These are phyloP conservation scores for Arthrobotrys iridis DNA, from an alignment of 2,329 filamentous ascomycete genomes.

Conservation along the genomic window DNA sequence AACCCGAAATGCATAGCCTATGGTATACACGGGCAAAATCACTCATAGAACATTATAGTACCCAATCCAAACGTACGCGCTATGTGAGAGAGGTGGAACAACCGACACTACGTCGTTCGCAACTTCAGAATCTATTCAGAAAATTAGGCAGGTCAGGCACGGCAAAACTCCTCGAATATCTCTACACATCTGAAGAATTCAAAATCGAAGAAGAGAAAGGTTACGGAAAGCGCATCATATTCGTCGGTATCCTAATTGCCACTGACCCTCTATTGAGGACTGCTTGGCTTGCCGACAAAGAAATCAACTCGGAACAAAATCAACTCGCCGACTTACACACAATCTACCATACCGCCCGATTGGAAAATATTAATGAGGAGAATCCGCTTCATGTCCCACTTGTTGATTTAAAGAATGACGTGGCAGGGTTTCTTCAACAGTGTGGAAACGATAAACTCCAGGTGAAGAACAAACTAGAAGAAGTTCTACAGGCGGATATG, in stretches of 20 bases:
- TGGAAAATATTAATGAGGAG: background rate
- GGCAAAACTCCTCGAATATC: background rate
- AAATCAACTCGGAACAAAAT: background rate
- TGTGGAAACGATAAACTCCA: background rate
- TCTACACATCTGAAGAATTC: background rate
- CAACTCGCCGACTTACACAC: background rate
- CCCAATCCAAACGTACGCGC: background rate
- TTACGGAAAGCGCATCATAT: no score
- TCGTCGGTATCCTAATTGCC: background rate
- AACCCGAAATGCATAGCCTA: background rate
- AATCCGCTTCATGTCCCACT: background rate
- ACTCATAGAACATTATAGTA: background rate
- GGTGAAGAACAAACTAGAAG: background rate
- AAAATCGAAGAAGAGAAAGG: no score
- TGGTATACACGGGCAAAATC: background rate
- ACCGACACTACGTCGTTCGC: background rate
- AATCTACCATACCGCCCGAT: background rate
- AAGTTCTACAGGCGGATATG: background rate
- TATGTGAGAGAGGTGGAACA: background rate
- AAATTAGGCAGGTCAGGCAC: background rate
- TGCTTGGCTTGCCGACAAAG: background rate
- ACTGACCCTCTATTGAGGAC: background rate
- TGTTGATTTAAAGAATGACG: background rate
- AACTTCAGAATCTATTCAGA: background rate
- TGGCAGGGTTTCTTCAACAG: background rate